phyloP scores from a whole-genome alignment of 2,329 filamentous ascomycete species.

The Fusarium nodosum region DNA sequence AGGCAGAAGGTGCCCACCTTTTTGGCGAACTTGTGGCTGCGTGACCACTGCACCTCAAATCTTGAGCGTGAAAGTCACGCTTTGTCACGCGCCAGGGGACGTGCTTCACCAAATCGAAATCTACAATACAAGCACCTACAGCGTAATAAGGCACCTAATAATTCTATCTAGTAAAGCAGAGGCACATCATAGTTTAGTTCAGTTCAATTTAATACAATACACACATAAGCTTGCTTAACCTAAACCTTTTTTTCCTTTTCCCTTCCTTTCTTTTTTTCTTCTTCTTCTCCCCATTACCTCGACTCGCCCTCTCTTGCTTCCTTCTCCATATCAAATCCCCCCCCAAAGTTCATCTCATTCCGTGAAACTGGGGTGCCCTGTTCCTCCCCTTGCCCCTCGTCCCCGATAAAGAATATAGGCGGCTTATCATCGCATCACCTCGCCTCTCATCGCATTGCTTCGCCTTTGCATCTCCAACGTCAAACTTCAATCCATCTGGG shows the following conservation, averaged over 20 bases:
- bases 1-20: slow-evolving; percentile 38
- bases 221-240: slow-evolving; percentile 11
- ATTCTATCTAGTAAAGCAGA: not conserved
- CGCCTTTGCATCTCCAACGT: slow-evolving; percentile 33
- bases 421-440: slow-evolving; percentile 48
- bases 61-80: slow-evolving; percentile 44
- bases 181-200: not conserved
- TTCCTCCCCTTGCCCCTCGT: slow-evolving; percentile 34
- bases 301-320: not conserved
- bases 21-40: slow-evolving; percentile 40
- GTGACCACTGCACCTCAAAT: slow-evolving; percentile 38
- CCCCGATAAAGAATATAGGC: slow-evolving; percentile 44
- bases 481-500: not conserved
- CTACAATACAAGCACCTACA: slow-evolving; percentile 10
- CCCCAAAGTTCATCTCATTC: slow-evolving; percentile 11
- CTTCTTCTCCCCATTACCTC: not conserved
- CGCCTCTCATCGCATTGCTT: slow-evolving; percentile 25
- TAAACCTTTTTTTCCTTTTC: slow-evolving; percentile 1
- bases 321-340: not conserved
- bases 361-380: slow-evolving; percentile 23
- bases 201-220: not conserved
- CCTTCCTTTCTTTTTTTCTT: not conserved
- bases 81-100: slow-evolving; percentile 45
- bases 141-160: not conserved
- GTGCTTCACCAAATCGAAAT: slow-evolving; percentile 38